phyloP scores from a whole-genome alignment of 495 filamentous ascomycete species.

The Tuber calosporum region DNA sequence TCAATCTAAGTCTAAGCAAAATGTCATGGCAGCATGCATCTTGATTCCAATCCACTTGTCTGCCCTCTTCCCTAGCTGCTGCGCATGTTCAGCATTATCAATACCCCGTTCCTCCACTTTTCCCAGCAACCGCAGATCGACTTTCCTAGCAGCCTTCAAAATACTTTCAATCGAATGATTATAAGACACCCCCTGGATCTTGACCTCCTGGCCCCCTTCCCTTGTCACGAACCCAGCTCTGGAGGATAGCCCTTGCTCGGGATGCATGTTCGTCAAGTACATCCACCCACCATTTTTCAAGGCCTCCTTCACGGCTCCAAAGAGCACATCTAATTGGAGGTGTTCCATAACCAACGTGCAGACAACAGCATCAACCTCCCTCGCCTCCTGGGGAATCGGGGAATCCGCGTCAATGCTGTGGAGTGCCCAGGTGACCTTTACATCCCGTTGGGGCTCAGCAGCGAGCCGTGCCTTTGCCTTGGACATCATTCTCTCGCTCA shows the following conservation, averaged over 20 bases:
- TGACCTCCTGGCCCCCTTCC: conserved; percentile 50
- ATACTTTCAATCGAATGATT: conserved; percentile 53
- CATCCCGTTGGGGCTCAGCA: conserved; percentile 13
- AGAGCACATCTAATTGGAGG: conserved; percentile 54
- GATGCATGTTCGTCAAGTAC: conserved; percentile 67
- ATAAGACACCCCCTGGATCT: conserved; percentile 59
- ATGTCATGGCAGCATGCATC: conserved; percentile 57
- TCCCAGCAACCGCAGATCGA: conserved; percentile 49
- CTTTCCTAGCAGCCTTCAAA: conserved; percentile 49
- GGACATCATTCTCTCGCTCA: conserved; percentile 50
- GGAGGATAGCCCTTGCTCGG: conserved; percentile 57
- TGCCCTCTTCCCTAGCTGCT: conserved; percentile 52
- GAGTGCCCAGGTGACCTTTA: conserved; percentile 40
- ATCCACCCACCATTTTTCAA: conserved; percentile 48
- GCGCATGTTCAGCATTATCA: conserved; percentile 47
- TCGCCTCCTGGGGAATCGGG: conserved; percentile 12
- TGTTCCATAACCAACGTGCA: conserved; percentile 67
- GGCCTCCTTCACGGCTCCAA: conserved; percentile 48
- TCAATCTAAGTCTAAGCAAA: conserved; percentile 45
- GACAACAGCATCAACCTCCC: conserved; percentile 48
- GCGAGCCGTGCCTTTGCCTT: conserved; percentile 47
- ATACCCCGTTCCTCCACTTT: conserved; percentile 50
- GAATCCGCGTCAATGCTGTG: conserved; percentile 43
- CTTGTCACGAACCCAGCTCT: conserved; percentile 63
- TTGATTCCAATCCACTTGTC: conserved; percentile 62